Percentiles rank a stretch among this genome's conserved stretches.
These are phyloP conservation scores for Saccharomycopsis malanga DNA, from an alignment of 805 yeast genomes.

Conservation along the genomic window DNA sequence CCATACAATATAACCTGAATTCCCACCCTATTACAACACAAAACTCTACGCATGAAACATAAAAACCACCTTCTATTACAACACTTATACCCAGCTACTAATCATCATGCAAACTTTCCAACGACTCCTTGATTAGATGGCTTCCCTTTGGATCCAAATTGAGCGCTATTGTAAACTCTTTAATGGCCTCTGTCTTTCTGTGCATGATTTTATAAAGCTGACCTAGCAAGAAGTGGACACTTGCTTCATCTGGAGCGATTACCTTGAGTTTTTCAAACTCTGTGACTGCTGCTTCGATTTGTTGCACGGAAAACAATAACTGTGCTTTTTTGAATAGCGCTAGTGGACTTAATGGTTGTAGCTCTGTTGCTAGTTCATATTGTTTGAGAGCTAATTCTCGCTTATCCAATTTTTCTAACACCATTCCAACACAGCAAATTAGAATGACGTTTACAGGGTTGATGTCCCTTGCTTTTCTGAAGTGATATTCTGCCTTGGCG, in stretches of 20 bases:
- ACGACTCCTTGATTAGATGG: constrained; percentile 76
- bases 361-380: constrained; percentile 72
- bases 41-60: too few species aligned
- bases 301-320: constrained; percentile 60
- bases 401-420: constrained; percentile 67
- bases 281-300: constrained; percentile 62
- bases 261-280: constrained; percentile 67
- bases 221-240: constrained; percentile 85
- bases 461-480: constrained; percentile 77
- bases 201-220: constrained; percentile 73
- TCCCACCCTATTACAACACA: too few species aligned
- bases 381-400: constrained; percentile 68
- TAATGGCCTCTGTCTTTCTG: constrained; percentile 69
- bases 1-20: too few species aligned
- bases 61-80: too few species aligned
- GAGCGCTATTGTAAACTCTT: constrained; percentile 81
- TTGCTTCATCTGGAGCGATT: constrained; percentile 90
- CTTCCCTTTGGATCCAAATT: constrained; percentile 90
- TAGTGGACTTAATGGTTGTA: constrained; percentile 80
- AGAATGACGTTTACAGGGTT: constrained; percentile 87
- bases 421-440: constrained; percentile 91
- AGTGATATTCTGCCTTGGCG: constrained; percentile 76
- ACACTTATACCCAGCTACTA: too few species aligned
- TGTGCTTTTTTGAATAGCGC: constrained; percentile 89
- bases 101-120: constrained; percentile 41